Evolutionary conservation across 106 monocot species (phyloP), one percentile per base, ranked within the genome.

Genomic region (Posidonia australis): DNA sequence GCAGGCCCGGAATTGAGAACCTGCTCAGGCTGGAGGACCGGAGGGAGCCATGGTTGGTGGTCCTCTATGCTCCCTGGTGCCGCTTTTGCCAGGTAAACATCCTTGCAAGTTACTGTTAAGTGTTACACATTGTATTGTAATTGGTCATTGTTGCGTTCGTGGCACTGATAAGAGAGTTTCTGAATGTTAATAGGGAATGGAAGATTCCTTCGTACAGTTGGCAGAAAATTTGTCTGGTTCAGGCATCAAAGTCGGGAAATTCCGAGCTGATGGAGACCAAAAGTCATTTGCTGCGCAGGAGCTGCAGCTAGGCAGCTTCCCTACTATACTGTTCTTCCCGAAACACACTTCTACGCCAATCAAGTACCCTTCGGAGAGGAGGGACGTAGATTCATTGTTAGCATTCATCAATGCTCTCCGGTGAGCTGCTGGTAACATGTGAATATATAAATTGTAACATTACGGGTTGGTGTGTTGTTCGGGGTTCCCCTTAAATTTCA

Each of bases 31-130:
- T 96, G 20, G 94, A 90, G 61, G 81, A 72, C 53, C 69, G 84
- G 44, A 55, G 48, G 41, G 94, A 90, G 45, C 70, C 94, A 28
- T 96, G 94, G 94, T 51, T 96, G 19, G 94, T 96, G 1, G 94
- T 96, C 10, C 80, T 90, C 11, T 96, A 96, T 42, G 94, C 90
- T 16, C 94, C 94, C 46, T 96, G 90, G 94, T 96, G 94, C 80
- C 76, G 10, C 1, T 96, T 90, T 58, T 96, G 94, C 76, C 94
- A 96, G 73, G 94, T 83, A 53, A 66, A 22, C 10, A 29, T 16
- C 17, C 11, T 12, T 47, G 48, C 16, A 9, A 4, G 9, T 10
- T 24, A 27, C 68, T n/a, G n/a, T n/a, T n/a, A n/a, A n/a, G n/a
- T n/a, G n/a, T n/a, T n/a, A n/a, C n/a, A n/a, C n/a, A n/a, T n/a